Base-by-base conservation (phyloP, 176 grass and related monocot species). In the Oryza rufipogon region DNA sequence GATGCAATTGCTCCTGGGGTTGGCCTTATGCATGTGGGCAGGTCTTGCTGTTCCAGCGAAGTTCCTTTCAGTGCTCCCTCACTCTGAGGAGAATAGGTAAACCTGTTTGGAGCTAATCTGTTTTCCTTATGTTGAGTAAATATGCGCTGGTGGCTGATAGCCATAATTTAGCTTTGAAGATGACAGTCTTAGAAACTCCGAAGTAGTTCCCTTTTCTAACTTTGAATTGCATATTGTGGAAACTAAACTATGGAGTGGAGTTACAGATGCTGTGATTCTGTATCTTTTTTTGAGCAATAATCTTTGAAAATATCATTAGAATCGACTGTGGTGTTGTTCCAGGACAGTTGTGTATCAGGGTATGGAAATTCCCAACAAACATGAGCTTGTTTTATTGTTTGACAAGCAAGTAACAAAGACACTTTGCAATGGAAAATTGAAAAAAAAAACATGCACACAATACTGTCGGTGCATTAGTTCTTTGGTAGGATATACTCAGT, bases 51-150 rank as follows among this genome's bases (percentile, higher is more conserved):
- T 91, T 60, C 96, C 96, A 36, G 60, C 83, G 0, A 99, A 96
- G 48, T 96, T 94, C 46, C 82, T 68, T 74, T 99, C 93, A 0
- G 90, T 96, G 70, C 78, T 96, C 36, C 91, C 93, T 39, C 89
- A 96, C 71, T 99, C 96, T 0, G 93, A 99, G 68, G 96, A 94
- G 84, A 99, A 99, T 86, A 99, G 93, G 93, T 96, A 75, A 30
- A 54, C 33, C 34, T 36, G 34, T 36, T 36, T 36, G 34, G 34
- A 36, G 34, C 34, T 36, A 36, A 36, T 36, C 0, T 5, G 34
- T 36, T 36, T 36, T 30, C n/a, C 15, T 42, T 20, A 11, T 5
- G 9, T 70, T 2, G 1, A 72, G 1, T 52, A 26, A 26, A 26
- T 26, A 14, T 74, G 17, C 38, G 2, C 64, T 20, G 38, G 28